Evolutionary conservation across 495 filamentous ascomycete species (phyloP), one percentile per base, ranked within the genome.

Genomic region (Chaetomium fimeti): DNA sequence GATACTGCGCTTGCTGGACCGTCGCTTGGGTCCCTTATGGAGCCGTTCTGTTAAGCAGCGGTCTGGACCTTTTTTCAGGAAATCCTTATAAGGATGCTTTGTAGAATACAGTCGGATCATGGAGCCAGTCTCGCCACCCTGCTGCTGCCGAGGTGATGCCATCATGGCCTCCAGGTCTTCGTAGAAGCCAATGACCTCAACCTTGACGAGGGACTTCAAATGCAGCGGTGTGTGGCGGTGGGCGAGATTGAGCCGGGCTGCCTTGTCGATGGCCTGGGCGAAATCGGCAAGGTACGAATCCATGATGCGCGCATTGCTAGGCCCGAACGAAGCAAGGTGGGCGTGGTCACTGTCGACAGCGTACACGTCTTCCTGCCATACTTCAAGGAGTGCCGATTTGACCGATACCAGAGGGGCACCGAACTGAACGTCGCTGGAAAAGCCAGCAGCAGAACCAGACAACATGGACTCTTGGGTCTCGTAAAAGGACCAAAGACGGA

Each of bases 401-500:
- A 87, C 86, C 0, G 86, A 87, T 4, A 85, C 84, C 13, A 89
- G 78, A 1, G 86, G 85, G 2, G 84, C 85, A 45, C 81, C 81
- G 62, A 80, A 78, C 64, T 79, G 76, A 12, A 81, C 75, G 42
- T 79, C 76, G 16, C 52, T 66, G 20, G 54, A 25, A 38, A 68
- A 27, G 16, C 53, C 56, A 3, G 62, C 66, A 1, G 72, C 72
- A 6, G 77, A 61, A 22, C 84, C 78, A 5, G 80, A 80, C 43
- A 89, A 73, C 9, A 78, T 76, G 0, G 86, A 87, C 66, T 90
- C 87, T 3, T 82, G 70, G 0, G 84, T 89, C 69, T 89, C 87
- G 40, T 86, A 83, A 32, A 88, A 87, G 5, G 85, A 84, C 83
- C 85, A 89, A n/a, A 90, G 75, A 54, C 84, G 85, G 51, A 89